phyloP scores from a whole-genome alignment of 2,329 filamentous ascomycete species.

The Botryotinia globosa region DNA sequence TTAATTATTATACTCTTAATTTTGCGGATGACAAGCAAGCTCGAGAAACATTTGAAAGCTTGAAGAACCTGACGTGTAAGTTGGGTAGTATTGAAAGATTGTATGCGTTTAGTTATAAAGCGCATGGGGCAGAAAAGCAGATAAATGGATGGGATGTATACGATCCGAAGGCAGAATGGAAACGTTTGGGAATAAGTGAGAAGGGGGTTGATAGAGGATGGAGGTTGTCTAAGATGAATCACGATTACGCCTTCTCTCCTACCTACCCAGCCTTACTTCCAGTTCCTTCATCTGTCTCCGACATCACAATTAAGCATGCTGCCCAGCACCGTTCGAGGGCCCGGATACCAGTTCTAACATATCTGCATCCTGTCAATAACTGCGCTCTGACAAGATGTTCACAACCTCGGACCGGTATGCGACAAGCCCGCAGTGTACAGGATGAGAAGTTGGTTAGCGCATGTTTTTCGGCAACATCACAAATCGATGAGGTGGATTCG shows the following conservation, averaged over 20 bases:
- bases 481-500: constrained; percentile 31
- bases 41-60: constrained; percentile 82
- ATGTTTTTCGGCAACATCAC: constrained; percentile 70
- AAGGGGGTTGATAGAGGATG: constrained; percentile 65
- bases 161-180: constrained; percentile 80
- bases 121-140: constrained; percentile 68
- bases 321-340: constrained; percentile 83
- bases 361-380: constrained; percentile 95
- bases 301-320: constrained; percentile 93
- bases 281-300: constrained; percentile 88
- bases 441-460: constrained; percentile 91
- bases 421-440: constrained; percentile 86
- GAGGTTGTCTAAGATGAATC: constrained; percentile 87
- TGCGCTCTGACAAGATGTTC: constrained; percentile 95
- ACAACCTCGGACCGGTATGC: constrained; percentile 83
- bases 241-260: constrained; percentile 84
- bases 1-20: constrained; percentile 89
- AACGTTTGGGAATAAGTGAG: constrained; percentile 79
- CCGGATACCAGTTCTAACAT: constrained; percentile 85
- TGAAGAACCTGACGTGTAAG: constrained; percentile 77
- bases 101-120: constrained; percentile 83
- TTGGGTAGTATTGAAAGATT: constrained; percentile 82
- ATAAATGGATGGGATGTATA: constrained; percentile 83
- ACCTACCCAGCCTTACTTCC: constrained; percentile 86
- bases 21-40: constrained; percentile 73